phyloP scores from a whole-genome alignment of 106 monocot species.

The Acorus gramineus region DNA sequence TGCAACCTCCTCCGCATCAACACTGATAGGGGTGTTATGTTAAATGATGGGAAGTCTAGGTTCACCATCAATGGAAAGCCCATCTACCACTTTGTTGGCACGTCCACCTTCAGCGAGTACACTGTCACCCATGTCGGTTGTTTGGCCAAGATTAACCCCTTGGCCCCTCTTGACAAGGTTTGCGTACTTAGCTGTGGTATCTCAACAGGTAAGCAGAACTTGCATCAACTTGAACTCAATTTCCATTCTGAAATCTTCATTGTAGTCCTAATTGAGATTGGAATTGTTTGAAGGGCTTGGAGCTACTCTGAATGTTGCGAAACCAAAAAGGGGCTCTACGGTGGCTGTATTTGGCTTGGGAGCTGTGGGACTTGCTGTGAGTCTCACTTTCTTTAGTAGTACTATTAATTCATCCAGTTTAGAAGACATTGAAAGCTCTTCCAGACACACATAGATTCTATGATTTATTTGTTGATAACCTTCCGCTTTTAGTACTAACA shows the following conservation, averaged over 20 bases:
- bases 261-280: neutral
- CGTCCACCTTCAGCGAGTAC: slow-evolving; percentile 69
- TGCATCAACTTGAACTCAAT: too few species aligned
- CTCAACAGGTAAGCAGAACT: slow-evolving; percentile 34
- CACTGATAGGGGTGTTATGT: slow-evolving; percentile 57
- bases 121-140: slow-evolving; percentile 55
- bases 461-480: neutral
- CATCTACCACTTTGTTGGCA: slow-evolving; percentile 56
- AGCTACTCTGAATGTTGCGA: slow-evolving; percentile 35
- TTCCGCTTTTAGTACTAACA: neutral
- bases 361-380: slow-evolving; percentile 44
- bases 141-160: slow-evolving; percentile 51
- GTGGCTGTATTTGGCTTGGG: slow-evolving; percentile 49
- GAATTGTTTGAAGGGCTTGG: slow-evolving; percentile 28
- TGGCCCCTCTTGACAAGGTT: slow-evolving; percentile 70
- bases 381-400: slow-evolving; percentile 2
- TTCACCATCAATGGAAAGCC: slow-evolving; percentile 64
- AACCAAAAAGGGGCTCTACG: slow-evolving; percentile 27
- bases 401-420: too few species aligned
- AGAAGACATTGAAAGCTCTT: too few species aligned
- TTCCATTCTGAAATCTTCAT: too few species aligned
- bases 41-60: slow-evolving; percentile 37
- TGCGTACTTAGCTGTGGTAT: slow-evolving; percentile 67
- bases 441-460: too few species aligned
- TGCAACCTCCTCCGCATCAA: slow-evolving; percentile 47